phyloP scores from a whole-genome alignment of 345 rosid species.

The Eucalyptus regnans region DNA sequence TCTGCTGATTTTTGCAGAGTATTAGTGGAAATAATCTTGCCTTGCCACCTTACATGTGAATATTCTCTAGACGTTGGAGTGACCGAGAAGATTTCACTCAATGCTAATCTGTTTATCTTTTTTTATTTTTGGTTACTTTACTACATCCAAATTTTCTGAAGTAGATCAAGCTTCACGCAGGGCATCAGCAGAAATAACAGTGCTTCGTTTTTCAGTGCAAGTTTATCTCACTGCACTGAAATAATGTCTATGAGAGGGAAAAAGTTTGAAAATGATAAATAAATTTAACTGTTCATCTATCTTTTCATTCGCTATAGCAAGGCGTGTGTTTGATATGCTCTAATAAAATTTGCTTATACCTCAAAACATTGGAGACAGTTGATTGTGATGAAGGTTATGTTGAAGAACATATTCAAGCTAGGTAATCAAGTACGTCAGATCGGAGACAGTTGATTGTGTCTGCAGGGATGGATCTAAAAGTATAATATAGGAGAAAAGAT shows the following conservation, averaged over 20 bases:
- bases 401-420: not conserved
- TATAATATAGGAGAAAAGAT: not conserved
- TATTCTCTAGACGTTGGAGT: not conserved
- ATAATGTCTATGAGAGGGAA: not conserved
- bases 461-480: not conserved
- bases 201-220: not conserved
- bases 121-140: not conserved
- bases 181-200: not conserved
- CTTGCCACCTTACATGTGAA: not conserved
- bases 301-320: not conserved
- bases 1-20: not conserved
- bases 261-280: not conserved
- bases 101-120: not conserved
- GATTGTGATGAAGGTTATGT: not conserved
- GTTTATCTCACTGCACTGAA: not conserved
- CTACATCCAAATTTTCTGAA: not conserved
- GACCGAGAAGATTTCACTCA: not conserved
- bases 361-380: not conserved
- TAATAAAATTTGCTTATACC: not conserved
- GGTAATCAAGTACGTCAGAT: not conserved
- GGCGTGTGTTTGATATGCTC: not conserved
- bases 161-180: not conserved
- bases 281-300: not conserved
- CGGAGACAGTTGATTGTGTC: not conserved
- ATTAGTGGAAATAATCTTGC: not conserved